phyloP scores from a whole-genome alignment of 345 rosid species.

The Eucalyptus sideroxylon region DNA sequence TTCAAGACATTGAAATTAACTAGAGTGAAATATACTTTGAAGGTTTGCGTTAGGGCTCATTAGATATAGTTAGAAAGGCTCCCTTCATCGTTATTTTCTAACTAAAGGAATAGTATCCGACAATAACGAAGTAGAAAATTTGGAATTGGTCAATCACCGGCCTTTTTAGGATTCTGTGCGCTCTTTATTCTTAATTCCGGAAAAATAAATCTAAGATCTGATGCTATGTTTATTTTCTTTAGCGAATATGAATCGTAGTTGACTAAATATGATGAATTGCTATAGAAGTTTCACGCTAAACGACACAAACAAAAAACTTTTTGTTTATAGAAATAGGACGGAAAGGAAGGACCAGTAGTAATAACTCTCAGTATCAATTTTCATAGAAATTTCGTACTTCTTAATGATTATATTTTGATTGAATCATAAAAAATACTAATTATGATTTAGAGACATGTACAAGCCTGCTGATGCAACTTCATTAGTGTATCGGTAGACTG shows the following conservation, averaged over 20 bases:
- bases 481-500: background rate
- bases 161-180: background rate
- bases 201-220: background rate
- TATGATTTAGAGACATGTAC: background rate
- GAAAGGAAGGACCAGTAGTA: background rate
- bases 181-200: background rate
- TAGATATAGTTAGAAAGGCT: background rate
- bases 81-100: background rate
- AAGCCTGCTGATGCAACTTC: background rate
- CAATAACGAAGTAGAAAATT: background rate
- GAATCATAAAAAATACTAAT: background rate
- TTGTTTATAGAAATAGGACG: background rate
- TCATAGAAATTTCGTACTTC: background rate
- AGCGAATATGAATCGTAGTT: background rate
- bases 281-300: background rate
- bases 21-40: background rate
- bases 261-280: background rate
- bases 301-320: background rate
- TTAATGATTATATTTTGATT: background rate
- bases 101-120: background rate
- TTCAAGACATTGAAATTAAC: too few species aligned
- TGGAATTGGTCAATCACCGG: background rate
- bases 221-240: background rate
- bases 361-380: background rate
- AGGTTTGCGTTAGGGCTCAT: background rate